These are phyloP conservation scores for Takakia lepidozioides DNA, from an alignment of 225 moss, liverwort and hornwort genomes.

Conservation along the genomic window DNA sequence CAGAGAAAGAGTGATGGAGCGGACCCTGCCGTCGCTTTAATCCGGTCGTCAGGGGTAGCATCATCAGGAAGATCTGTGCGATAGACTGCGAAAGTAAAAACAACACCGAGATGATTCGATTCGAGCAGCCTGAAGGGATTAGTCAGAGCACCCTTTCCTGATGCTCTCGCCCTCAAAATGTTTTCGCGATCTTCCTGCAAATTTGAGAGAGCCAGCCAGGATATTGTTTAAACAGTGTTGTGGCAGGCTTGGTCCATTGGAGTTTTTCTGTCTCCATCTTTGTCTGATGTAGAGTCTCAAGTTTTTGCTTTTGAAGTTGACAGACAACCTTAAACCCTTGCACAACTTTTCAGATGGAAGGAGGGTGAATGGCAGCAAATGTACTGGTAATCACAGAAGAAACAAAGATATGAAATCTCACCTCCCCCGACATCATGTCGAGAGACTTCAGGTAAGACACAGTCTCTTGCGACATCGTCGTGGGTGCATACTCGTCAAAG, in stretches of 20 bases:
- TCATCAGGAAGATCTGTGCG: slow-evolving; percentile 34
- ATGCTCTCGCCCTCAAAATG: slow-evolving; percentile 52
- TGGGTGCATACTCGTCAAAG: slow-evolving; percentile 57
- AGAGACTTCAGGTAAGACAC: slow-evolving; percentile 56
- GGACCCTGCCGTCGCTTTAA: slow-evolving; percentile 57
- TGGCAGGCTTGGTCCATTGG: too few species aligned
- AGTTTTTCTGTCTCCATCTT: too few species aligned
- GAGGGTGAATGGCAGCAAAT: too few species aligned
- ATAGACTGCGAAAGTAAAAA: slow-evolving; percentile 62
- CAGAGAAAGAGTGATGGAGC: not conserved
- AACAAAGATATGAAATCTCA: slow-evolving; percentile 6
- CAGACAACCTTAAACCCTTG: too few species aligned
- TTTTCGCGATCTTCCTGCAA: slow-evolving; percentile 58
- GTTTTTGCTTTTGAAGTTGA: too few species aligned
- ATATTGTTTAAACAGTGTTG: too few species aligned
- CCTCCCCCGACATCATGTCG: slow-evolving; percentile 75
- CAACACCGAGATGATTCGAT: slow-evolving; percentile 63
- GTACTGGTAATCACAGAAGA: too few species aligned
- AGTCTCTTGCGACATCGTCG: slow-evolving; percentile 56
- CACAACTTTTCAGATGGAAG: too few species aligned
- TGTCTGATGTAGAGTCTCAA: too few species aligned
- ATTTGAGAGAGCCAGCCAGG: too few species aligned
- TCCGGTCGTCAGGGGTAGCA: slow-evolving; percentile 54
- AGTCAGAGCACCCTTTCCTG: slow-evolving; percentile 61
- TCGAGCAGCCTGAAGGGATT: slow-evolving; percentile 57